Evolutionary conservation across 495 filamentous ascomycete species (phyloP), one percentile per base, ranked within the genome.

Genomic region (Aspergillus asperescens): DNA sequence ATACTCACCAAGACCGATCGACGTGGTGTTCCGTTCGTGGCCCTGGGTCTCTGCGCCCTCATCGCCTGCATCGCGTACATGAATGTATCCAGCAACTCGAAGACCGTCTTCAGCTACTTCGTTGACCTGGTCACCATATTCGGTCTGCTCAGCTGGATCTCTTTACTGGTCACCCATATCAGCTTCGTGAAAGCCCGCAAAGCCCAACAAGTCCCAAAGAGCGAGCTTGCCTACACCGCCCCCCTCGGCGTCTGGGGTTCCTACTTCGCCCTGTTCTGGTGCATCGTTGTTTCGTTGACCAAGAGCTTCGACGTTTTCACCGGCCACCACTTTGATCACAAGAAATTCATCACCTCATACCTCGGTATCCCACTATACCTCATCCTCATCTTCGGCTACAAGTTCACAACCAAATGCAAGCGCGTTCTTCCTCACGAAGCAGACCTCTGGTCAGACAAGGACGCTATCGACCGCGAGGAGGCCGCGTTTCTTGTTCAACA

Each of bases 51-150:
- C 0, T 84, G 81, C 9, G 71, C 85, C 2, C 4, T 75, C 0
- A 81, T 94, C 62, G 78, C 77, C 20, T 74, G 85, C 2, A 76
- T 94, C 6, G 88, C 86, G 7, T 92, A 83, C 71, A 80, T 95
- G 75, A 91, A 89, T 64, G 85, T 89, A 0, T 76, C 78, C 47
- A 81, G 76, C 55, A 80, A 81, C 58, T 82, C 87, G 0, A 76
- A 76, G 48, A 74, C 66, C 0, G 87, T 95, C 3, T 95, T 95
- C 66, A 76, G 71, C 19, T 93, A 92, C 76, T 93, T 96, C 54
- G 85, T 93, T 55, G 89, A 91, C 62, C 75, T 95, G 25, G 84
- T 84, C 27, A 88, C 85, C 28, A 86, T 91, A 58, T 88, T 89
- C 62, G 87, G 87, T 38, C 75, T 90, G 7, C 62, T 95, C 20